phyloP scores from a whole-genome alignment of 257 asterid species.

The Solanum acaule region DNA sequence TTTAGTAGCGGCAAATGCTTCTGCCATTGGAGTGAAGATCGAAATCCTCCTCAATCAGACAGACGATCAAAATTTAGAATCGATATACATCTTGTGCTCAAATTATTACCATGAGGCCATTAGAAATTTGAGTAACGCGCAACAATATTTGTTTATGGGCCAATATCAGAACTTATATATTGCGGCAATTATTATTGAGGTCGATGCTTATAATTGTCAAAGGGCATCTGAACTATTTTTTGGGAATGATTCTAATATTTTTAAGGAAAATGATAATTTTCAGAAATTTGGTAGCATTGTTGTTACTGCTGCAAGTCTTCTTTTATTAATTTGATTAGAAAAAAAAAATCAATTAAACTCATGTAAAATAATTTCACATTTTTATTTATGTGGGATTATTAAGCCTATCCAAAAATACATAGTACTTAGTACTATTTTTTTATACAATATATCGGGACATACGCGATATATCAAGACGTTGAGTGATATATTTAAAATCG shows the following conservation, averaged over 20 bases:
- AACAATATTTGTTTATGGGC: background rate
- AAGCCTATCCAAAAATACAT: no score
- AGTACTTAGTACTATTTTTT: no score
- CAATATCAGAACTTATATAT: background rate
- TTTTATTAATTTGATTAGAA: no score
- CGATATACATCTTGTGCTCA: background rate
- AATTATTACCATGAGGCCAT: background rate
- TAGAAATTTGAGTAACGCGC: background rate
- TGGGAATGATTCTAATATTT: background rate
- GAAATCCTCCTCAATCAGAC: background rate
- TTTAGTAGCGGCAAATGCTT: background rate
- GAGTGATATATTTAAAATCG: no score
- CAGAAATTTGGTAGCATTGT: background rate
- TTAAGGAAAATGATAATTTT: background rate
- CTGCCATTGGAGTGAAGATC: background rate
- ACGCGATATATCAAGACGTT: fast-evolving
- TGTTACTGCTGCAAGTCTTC: background rate
- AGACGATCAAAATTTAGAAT: background rate
- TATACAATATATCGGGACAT: fast-evolving
- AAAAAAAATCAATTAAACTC: no score
- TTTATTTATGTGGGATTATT: no score
- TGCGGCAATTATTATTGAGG: background rate
- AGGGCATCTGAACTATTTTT: background rate
- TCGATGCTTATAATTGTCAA: background rate
- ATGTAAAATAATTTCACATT: no score